Percentiles rank a stretch among this genome's conserved stretches.
Conservation (phyloP, 2,329 filamentous ascomycete species). For the Aspergillus felis region DNA sequence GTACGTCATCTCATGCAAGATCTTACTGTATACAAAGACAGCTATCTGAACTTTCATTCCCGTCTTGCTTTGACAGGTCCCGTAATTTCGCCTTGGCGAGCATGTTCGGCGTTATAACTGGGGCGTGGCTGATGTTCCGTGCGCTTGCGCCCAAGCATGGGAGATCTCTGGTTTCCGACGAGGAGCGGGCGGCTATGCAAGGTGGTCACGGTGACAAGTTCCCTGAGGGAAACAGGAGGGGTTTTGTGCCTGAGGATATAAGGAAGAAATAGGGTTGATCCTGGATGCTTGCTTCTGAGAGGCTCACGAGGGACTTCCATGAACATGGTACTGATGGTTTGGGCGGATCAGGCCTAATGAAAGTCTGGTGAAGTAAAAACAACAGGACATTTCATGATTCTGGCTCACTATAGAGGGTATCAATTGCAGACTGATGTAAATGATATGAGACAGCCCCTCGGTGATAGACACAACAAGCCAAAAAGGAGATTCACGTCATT, state of each 20-base stretch:
- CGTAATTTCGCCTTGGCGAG: slow-evolving; percentile 20
- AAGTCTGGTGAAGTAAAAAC: neutral
- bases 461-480: neutral
- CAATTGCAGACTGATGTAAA: slow-evolving; percentile 5
- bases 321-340: neutral
- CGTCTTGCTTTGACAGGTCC: slow-evolving; percentile 8
- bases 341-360: neutral
- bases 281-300: neutral
- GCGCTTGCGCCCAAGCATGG: slow-evolving; percentile 13
- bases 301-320: neutral
- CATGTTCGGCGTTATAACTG: slow-evolving; percentile 17
- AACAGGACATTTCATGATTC: neutral
- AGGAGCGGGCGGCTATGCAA: slow-evolving; percentile 14
- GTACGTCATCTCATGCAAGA: neutral
- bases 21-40: neutral
- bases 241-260: slow-evolving; percentile 2
- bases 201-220: slow-evolving; percentile 10
- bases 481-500: neutral
- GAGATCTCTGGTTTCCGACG: slow-evolving; percentile 6
- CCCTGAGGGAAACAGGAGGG: slow-evolving; percentile 9
- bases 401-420: slow-evolving; percentile 5
- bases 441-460: slow-evolving; percentile 13
- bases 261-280: neutral
- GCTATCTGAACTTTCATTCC: neutral
- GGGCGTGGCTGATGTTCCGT: slow-evolving; percentile 17